Percentiles rank a stretch among this genome's conserved stretches.
phyloP scores from a whole-genome alignment of 2,329 filamentous ascomycete species.

The Cercospora sp. region DNA sequence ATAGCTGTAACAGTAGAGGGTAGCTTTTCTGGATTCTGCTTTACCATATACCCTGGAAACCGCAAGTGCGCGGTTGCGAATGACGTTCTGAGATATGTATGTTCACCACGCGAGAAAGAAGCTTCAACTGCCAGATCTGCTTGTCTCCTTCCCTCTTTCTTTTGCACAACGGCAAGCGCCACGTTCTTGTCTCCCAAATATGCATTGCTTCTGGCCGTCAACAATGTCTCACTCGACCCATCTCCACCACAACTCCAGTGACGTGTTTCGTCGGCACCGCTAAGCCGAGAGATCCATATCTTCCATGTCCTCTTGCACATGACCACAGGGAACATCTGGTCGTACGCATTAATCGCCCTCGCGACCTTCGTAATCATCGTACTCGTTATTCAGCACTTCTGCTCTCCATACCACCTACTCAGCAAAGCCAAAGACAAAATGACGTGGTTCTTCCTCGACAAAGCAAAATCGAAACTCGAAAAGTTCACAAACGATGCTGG shows the following conservation, averaged over 20 bases:
- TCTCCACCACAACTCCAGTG: slow-evolving; percentile 7
- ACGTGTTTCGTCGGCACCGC: slow-evolving; percentile 9
- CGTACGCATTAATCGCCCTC: slow-evolving; percentile 26
- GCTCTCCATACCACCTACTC: slow-evolving; percentile 10
- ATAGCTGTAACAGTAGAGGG: slow-evolving; percentile 3
- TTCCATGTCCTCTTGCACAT: neutral
- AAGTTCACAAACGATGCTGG: slow-evolving; percentile 25
- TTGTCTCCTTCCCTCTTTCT: neutral
- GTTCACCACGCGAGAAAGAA: neutral
- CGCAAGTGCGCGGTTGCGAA: neutral
- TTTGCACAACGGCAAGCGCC: neutral
- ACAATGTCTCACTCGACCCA: slow-evolving; percentile 19
- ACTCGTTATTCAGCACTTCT: slow-evolving; percentile 21
- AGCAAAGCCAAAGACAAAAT: slow-evolving; percentile 30
- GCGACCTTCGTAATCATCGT: slow-evolving; percentile 25
- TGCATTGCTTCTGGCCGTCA: neutral
- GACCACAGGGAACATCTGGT: slow-evolving; percentile 11
- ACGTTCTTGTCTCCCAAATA: neutral
- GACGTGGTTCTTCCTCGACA: slow-evolving; percentile 42
- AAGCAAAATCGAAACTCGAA: slow-evolving; percentile 39
- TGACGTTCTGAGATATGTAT: neutral
- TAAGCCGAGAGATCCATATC: neutral
- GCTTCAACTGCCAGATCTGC: neutral
- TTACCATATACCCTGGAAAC: slow-evolving; percentile 11
- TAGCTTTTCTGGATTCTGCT: slow-evolving; percentile 7